Conservation (phyloP, 2,329 filamentous ascomycete genomes). For the Drechslerella coelobrocha region DNA sequence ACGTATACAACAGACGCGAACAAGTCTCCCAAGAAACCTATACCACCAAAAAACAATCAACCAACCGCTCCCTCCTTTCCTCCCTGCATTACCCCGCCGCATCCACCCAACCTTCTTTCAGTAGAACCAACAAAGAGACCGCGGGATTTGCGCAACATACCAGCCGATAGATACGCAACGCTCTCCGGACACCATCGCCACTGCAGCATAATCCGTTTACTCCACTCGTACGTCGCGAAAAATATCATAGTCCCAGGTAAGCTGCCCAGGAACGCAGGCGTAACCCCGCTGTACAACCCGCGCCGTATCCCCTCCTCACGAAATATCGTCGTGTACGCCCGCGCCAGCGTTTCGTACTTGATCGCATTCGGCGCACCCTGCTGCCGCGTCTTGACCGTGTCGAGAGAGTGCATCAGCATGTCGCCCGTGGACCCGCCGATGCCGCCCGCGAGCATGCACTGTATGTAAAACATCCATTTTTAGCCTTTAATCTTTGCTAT, state of each 20-base stretch:
- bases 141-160: slow-evolving; percentile 61
- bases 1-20: slow-evolving; percentile 94
- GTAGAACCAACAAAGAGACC: not conserved
- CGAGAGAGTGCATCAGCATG: slow-evolving; percentile 97
- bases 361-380: slow-evolving; percentile 94
- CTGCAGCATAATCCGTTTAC: slow-evolving; percentile 88
- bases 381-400: slow-evolving; percentile 97
- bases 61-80: not conserved
- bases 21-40: slow-evolving; percentile 86
- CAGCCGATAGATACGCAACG: slow-evolving; percentile 82
- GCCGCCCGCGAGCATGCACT: slow-evolving; percentile 96
- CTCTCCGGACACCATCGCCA: slow-evolving; percentile 75
- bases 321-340: slow-evolving; percentile 90
- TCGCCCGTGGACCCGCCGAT: slow-evolving; percentile 92
- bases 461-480: slow-evolving; percentile 23
- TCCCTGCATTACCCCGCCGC: too few relatives aligned
- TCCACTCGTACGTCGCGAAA: slow-evolving; percentile 95
- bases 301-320: slow-evolving; percentile 85
- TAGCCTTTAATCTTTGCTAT: not conserved
- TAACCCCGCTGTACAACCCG: slow-evolving; percentile 91
- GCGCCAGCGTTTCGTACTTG: slow-evolving; percentile 87
- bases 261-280: slow-evolving; percentile 87
- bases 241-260: slow-evolving; percentile 94
- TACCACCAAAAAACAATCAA: not conserved
- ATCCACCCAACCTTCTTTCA: not conserved